Percentiles rank a stretch among this genome's conserved stretches.
phyloP scores from a whole-genome alignment of 352 stramenopile genomes.

The Phytophthora constricta region DNA sequence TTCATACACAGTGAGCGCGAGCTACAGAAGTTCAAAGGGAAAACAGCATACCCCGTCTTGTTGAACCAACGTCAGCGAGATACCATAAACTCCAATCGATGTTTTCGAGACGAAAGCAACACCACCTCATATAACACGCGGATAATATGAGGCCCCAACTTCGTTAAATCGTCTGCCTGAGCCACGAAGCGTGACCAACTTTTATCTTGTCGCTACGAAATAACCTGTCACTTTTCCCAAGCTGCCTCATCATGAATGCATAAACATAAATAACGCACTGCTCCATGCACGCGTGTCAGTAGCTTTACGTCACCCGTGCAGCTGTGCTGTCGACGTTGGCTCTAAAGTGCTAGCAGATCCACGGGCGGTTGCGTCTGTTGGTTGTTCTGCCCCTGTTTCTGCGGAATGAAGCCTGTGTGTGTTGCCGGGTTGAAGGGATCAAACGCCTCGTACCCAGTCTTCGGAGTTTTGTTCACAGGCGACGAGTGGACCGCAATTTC shows the following conservation, averaged over 20 bases:
- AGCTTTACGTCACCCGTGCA: neutral
- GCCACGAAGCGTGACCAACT: neutral
- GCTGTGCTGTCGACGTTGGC: neutral
- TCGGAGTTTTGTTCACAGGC: constrained; percentile 26
- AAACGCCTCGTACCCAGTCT: constrained; percentile 37
- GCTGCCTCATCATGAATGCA: neutral
- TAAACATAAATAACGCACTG: constrained; percentile 10
- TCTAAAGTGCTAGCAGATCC: constrained; percentile 56
- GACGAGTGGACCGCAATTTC: constrained; percentile 64
- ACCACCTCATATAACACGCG: too few species aligned
- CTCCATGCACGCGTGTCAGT: neutral
- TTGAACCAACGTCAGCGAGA: neutral
- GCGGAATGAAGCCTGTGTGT: constrained; percentile 14
- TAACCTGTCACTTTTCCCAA: neutral
- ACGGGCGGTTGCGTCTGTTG: constrained; percentile 36
- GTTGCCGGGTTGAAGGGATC: constrained; percentile 52
- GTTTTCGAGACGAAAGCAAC: too few species aligned
- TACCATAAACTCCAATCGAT: neutral
- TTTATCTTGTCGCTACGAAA: neutral
- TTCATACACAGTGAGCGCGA: too few species aligned
- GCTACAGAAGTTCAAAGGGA: too few species aligned
- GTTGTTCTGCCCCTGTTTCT: constrained; percentile 29
- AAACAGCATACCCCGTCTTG: too few species aligned
- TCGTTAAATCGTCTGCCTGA: neutral
- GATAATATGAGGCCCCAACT: neutral